Base-by-base conservation (phyloP, 805 yeast species). In the Saccharomycopsis sp. region DNA sequence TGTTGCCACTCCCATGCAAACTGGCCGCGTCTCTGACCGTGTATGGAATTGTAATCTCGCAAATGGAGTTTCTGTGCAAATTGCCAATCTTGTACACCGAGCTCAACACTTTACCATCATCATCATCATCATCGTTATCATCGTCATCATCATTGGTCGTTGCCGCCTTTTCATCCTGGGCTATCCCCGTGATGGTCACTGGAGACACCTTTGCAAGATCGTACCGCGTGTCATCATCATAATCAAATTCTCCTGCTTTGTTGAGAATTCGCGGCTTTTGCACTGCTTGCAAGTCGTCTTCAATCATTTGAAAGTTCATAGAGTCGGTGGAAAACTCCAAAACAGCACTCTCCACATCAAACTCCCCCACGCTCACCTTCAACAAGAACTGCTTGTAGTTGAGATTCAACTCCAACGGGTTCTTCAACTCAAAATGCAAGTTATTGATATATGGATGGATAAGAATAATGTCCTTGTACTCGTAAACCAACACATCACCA, bases 1-100 rank as follows among this genome's bases (percentile, higher is more conserved):
- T 1, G 41, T 51, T 21, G 7, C 6, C 13, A 9, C n/a, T n/a
- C n/a, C n/a, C n/a, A n/a, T n/a, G n/a, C n/a, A n/a, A n/a, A n/a
- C n/a, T n/a, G 9, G 9, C 15, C 30, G 4, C 20, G 29, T 30
- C 39, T 6, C 49, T 53, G 41, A 58, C 56, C 5, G 52, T 51
- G 43, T 58, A 67, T 4, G 68, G 66, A 2, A 65, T 45, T 6
- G 48, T 42, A 8, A 66, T 34, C 18, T 56, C 62, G 38, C 54
- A 51, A 2, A 22, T 9, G 1, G 48, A 33, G 8, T 43, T 29
- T 1, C 23, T 32, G 3, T 34, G 38, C 0, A 57, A 10, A 5
- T 29, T 26, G 5, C 38, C 48, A 23, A 43, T 19, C 12, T 37
- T 34, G 25, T 36, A 45, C n/a, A n/a, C n/a, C n/a, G n/a, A n/a